phyloP scores from a whole-genome alignment of 257 asterid genomes.

The Primulina huaijiensis region DNA sequence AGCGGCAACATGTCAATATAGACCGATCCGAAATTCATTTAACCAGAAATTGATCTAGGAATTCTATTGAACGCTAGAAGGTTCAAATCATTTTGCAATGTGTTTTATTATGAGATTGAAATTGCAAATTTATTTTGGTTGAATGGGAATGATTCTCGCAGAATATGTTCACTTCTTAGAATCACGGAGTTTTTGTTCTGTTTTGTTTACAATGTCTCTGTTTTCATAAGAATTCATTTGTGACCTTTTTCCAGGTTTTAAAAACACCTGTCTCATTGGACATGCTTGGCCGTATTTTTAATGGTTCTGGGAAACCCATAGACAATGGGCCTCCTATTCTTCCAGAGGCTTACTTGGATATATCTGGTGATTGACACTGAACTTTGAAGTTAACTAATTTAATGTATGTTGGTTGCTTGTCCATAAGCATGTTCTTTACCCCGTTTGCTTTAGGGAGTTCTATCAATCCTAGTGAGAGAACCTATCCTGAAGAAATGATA shows the following conservation, averaged over 20 bases:
- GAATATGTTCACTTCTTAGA: not conserved
- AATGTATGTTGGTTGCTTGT: conserved; percentile 3
- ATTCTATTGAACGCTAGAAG: conserved; percentile 3
- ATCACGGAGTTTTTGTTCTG: not conserved
- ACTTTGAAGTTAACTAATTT: conserved; percentile 2
- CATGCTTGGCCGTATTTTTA: conserved; percentile 69
- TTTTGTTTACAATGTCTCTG: conserved; percentile 4
- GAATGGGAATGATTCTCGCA: conserved; percentile 2
- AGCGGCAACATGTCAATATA: not conserved
- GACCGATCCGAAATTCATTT: not conserved
- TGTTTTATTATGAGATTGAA: not conserved
- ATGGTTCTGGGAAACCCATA: conserved; percentile 82
- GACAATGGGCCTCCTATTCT: conserved; percentile 98
- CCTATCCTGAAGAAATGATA: conserved; percentile 98
- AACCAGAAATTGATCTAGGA: conserved; percentile 6
- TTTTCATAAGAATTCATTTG: conserved; percentile 8
- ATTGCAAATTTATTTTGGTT: not conserved
- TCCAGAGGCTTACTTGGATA: conserved; percentile 98
- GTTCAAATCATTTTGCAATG: not conserved
- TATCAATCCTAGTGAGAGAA: conserved; percentile 97
- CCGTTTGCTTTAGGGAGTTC: conserved; percentile 73
- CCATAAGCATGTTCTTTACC: conserved; percentile 19
- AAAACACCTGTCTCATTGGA: conserved; percentile 65
- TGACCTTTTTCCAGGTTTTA: conserved; percentile 34
- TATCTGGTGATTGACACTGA: conserved; percentile 65